A percentile compares a stretch with the other conserved stretches of the same genome.
These are phyloP conservation scores for Lodderomyces theae DNA, from an alignment of 1,139 yeast genomes.

Conservation along the genomic window DNA sequence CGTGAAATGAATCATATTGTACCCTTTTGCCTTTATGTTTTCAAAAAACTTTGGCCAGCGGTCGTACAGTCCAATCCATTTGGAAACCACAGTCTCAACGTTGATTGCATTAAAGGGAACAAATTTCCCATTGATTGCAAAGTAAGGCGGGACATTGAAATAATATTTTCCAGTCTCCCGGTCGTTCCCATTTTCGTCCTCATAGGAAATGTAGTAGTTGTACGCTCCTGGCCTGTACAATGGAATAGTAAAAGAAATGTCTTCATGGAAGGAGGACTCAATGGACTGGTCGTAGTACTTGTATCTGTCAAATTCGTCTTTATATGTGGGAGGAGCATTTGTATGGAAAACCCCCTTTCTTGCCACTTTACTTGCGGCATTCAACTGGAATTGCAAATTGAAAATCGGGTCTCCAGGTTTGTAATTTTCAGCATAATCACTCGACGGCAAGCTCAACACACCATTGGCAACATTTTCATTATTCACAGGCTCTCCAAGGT, in stretches of 20 bases:
- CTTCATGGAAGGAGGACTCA: constrained; percentile 53
- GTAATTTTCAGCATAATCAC: constrained; percentile 42
- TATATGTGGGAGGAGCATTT: constrained; percentile 58
- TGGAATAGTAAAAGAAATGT: constrained; percentile 57
- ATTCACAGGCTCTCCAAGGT: constrained; percentile 56
- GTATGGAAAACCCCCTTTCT: constrained; percentile 71
- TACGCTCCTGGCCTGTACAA: constrained; percentile 79
- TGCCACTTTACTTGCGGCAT: constrained; percentile 72
- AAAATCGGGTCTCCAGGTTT: constrained; percentile 47
- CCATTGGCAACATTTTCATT: constrained; percentile 49
- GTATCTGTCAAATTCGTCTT: constrained; percentile 52
- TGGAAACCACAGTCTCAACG: constrained; percentile 82
- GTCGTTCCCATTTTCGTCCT: constrained; percentile 24
- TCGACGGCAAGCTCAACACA: constrained; percentile 62
- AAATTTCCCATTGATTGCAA: constrained; percentile 53
- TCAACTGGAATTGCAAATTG: constrained; percentile 58
- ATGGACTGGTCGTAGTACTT: constrained; percentile 49
- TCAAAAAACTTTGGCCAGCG: constrained; percentile 67
- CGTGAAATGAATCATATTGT: constrained; percentile 94
- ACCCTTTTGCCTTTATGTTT: constrained; percentile 68
- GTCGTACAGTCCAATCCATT: constrained; percentile 76
- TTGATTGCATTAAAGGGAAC: constrained; percentile 79
- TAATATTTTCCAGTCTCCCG: constrained; percentile 55
- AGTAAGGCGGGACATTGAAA: constrained; percentile 79
- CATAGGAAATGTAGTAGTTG: constrained; percentile 55